Conservation (phyloP, 805 yeast species). For the Candida easanensis region DNA sequence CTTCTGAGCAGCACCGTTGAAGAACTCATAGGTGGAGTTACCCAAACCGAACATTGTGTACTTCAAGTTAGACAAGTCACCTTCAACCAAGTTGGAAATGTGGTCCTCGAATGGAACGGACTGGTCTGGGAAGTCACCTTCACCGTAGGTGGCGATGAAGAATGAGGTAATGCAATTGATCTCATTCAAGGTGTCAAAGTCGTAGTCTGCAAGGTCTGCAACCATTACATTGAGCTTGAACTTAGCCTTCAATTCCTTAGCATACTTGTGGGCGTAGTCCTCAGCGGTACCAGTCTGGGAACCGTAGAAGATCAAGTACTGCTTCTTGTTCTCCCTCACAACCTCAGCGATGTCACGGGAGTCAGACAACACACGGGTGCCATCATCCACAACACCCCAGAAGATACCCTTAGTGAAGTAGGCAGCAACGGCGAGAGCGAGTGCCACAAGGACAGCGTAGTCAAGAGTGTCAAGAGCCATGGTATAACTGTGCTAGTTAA, state of each 20-base stretch:
- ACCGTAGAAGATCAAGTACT: slow-evolving; percentile 79
- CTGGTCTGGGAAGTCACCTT: slow-evolving; percentile 97
- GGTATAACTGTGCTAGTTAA: background rate
- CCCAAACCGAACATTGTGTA: slow-evolving; percentile 89
- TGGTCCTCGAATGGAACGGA: slow-evolving; percentile 77
- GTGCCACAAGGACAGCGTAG: slow-evolving; percentile 59
- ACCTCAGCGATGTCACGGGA: slow-evolving; percentile 59
- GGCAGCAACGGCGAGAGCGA: slow-evolving; percentile 61
- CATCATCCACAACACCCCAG: slow-evolving; percentile 40
- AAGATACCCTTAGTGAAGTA: slow-evolving; percentile 64
- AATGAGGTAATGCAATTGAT: slow-evolving; percentile 66
- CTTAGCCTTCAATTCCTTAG: slow-evolving; percentile 81
- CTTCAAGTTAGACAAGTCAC: slow-evolving; percentile 54
- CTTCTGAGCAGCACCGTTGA: slow-evolving; percentile 76
- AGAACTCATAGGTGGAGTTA: slow-evolving; percentile 90
- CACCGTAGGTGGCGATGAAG: slow-evolving; percentile 92
- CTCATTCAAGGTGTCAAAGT: slow-evolving; percentile 70
- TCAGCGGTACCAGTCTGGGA: slow-evolving; percentile 99
- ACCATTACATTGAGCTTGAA: slow-evolving; percentile 81
- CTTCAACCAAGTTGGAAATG: slow-evolving; percentile 53
- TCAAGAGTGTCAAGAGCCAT: slow-evolving; percentile 75
- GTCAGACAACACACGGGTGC: slow-evolving; percentile 34
- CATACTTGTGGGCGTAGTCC: slow-evolving; percentile 87
- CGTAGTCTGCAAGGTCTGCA: slow-evolving; percentile 87
- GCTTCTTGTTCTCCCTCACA: slow-evolving; percentile 61